Evolutionary conservation across 371 early-diverging fungal species (phyloP), one percentile per base, ranked within the genome.

Genomic region (Mortierella polycephala): DNA sequence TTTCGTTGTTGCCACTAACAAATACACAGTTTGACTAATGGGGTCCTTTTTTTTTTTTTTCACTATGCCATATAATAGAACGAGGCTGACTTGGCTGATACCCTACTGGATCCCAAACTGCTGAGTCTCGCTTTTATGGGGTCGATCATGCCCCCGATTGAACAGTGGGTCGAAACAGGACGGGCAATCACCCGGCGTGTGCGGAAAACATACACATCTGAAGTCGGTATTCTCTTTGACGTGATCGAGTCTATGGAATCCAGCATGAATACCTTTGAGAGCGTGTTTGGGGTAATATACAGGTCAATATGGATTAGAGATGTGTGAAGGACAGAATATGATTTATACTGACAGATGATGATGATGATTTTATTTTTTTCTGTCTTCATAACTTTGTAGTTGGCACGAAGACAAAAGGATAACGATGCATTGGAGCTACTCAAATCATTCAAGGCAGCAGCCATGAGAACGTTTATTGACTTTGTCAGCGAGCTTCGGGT

Each of bases 401-500:
- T 76, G 51, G 77, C 77, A 6, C 71, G 77, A 30, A 57, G 77
- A 44, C 77, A 76, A 60, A 77, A 80, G 64, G 74, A 80, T 60
- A 47, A 79, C 41, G 88, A 86, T 20, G 82, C 85, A 3, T 62
- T 73, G 1, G 91, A 91, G 1, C 81, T 93, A 74, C 74, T 92
- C 1, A 68, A 81, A 23, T 73, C 86, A 0, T 86, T 88, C 75
- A 89, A 87, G 55, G 80, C 85, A 14, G 86, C 87, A 13, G 87
- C 88, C 18, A 75, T 93, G 49, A 82, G 83, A 46, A 90, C 85
- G 18, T 90, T 94, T 65, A 86, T 87, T 57, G 93, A 92, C 11
- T 91, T 93, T 69, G 83, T 89, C 71, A 91, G 91, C n/a, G 94
- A 94, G 56, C 84, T 92, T 57, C 83, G 85, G 75, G 88, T 87